Base-by-base conservation (phyloP, 2,329 filamentous ascomycete species). In the Pestalotiopsis fici region DNA sequence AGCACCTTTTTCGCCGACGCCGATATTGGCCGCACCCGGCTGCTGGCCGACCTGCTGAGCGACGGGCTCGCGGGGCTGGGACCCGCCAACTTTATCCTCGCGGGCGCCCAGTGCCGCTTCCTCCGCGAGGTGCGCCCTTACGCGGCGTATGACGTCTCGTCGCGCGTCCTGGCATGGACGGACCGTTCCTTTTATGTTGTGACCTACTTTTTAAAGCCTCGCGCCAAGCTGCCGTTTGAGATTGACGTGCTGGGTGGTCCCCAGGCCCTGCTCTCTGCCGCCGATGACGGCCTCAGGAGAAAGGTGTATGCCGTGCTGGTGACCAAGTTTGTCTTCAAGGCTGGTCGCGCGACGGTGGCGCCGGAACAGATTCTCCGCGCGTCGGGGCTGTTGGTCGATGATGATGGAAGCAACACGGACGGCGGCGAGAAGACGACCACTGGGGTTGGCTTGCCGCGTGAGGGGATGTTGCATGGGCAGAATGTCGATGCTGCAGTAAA, bases 1-100 rank as follows among this genome's bases (percentile, higher is more conserved):
- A 59, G 63, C 63, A 65, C 63, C 54, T 65, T 65, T 21, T 65
- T 65, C 63, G 47, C 31, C 31, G 63, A 65, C 54, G 63, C 63
- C 25, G 63, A 65, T 28, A 27, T 65, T n/a, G 39, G 31, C 31
- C 63, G 63, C 18, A 35, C 54, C 12, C 11, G 25, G 7, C 31
- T 65, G 63, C 54, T 65, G 27, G 31, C 50, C 15, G 13, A 11
- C 2, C 54, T 65, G 23, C 54, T 65, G 12, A 59, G 63, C n/a
- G 7, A 27, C n/a, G 54, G 28, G 13, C 54, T 57, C 50, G 63
- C 63, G 11, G 50, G 4, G 23, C 37, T 65, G 11, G 50, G 50
- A 18, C 63, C 63, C 18, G 54, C 63, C 50, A 65, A 39, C 28
- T 65, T 65, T 12, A 27, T 57, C 27, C 54, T 65, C 6, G 63